A percentile compares a stretch with the other conserved stretches of the same genome.
Conservation (phyloP, 2,329 filamentous ascomycete genomes). For the Didymella sp. region DNA sequence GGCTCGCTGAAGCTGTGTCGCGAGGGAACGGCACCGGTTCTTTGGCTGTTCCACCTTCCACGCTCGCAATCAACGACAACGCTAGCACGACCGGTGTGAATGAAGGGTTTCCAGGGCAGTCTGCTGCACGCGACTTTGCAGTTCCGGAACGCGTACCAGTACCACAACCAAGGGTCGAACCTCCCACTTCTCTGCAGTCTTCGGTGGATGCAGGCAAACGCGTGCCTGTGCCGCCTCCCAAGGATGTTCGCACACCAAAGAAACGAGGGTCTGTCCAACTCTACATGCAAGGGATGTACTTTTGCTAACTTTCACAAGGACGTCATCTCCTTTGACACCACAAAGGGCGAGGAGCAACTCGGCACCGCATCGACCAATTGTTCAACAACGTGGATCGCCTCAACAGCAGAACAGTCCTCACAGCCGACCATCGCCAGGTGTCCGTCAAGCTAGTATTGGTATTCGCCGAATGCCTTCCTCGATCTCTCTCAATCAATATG, state of each 20-base stretch:
- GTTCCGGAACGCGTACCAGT: conserved; percentile 24
- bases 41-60: conserved; percentile 39
- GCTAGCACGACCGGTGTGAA: conserved; percentile 43
- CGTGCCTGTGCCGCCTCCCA: conserved; percentile 36
- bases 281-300: conserved; percentile 3
- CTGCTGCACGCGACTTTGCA: conserved; percentile 46
- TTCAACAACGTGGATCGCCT: conserved; percentile 17
- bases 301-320: conserved; percentile 28
- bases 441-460: conserved; percentile 46
- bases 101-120: conserved; percentile 40
- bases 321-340: conserved; percentile 20
- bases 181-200: conserved; percentile 46
- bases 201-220: conserved; percentile 45
- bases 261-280: conserved; percentile 29
- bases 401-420: conserved; percentile 29
- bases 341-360: conserved; percentile 40
- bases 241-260: conserved; percentile 29
- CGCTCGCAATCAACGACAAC: conserved; percentile 41
- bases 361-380: conserved; percentile 25
- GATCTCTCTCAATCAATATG: conserved; percentile 31
- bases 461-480: conserved; percentile 45
- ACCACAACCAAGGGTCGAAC: conserved; percentile 35
- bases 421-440: conserved; percentile 34
- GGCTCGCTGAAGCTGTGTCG: conserved; percentile 38
- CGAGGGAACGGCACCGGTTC: conserved; percentile 36